A percentile compares a stretch with the other conserved stretches of the same genome.
phyloP scores from a whole-genome alignment of 1,139 yeast genomes.

The Hansenula sp. region DNA sequence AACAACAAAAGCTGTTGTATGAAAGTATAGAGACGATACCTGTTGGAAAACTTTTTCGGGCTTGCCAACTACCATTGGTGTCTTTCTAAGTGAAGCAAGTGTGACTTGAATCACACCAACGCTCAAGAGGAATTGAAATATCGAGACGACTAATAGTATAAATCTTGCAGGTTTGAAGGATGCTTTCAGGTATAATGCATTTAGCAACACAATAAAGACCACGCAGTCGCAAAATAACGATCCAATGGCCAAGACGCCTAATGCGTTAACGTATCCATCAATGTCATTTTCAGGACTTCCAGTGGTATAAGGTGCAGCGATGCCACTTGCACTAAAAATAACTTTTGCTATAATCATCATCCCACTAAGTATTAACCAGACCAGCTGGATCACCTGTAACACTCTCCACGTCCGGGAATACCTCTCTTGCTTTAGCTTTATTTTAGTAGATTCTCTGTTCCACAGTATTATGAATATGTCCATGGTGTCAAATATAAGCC shows the following conservation, averaged over 20 bases:
- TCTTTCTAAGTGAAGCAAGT: not conserved
- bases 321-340: not conserved
- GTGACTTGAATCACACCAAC: constrained; percentile 1
- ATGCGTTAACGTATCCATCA: not conserved
- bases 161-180: not conserved
- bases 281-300: not conserved
- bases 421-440: too few relatives aligned
- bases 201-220: not conserved
- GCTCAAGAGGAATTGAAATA: not conserved
- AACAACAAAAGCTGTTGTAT: constrained; percentile 1
- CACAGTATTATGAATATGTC: not conserved
- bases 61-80: not conserved
- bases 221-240: not conserved
- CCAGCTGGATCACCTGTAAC: too few relatives aligned
- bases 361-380: not conserved
- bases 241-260: not conserved
- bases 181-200: not conserved
- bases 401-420: too few relatives aligned
- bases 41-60: not conserved
- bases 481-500: not conserved
- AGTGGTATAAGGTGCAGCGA: not conserved
- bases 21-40: not conserved
- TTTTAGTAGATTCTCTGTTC: too few relatives aligned
- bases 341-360: not conserved
- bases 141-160: not conserved